Conservation (phyloP, 768 basidiomycete genomes). For the Cubamyces sp. region DNA sequence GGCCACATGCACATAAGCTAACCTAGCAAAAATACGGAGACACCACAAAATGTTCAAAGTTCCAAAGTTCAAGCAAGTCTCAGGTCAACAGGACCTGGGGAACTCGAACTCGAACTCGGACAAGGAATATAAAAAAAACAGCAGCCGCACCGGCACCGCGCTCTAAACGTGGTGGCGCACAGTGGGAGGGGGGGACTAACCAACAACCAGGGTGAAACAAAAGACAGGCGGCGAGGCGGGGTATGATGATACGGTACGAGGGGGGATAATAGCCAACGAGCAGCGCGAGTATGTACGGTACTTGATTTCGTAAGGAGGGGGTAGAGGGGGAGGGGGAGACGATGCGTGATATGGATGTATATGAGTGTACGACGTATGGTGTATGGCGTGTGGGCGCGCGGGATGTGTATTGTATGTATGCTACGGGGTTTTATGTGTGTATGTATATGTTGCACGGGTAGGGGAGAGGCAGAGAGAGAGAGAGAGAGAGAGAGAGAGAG, state of each 20-base stretch:
- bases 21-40: too few species aligned
- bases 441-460: background rate
- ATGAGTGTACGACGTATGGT: conserved; percentile 14
- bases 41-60: too few species aligned
- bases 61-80: too few species aligned
- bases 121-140: background rate
- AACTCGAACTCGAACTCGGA: background rate
- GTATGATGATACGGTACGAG: conserved; percentile 22
- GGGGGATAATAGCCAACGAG: conserved; percentile 10
- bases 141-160: background rate
- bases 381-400: conserved; percentile 4
- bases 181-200: conserved; percentile 10
- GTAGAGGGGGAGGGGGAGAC: background rate
- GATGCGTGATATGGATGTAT: conserved; percentile 9
- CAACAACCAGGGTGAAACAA: conserved; percentile 16
- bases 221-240: conserved; percentile 22
- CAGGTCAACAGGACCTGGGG: too few species aligned
- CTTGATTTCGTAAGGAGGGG: background rate
- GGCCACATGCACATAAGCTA: background rate
- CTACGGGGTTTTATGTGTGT: conserved; percentile 12
- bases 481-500: too few species aligned
- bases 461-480: background rate
- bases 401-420: conserved; percentile 23
- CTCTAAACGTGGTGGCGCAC: background rate
- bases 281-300: conserved; percentile 24